Evolutionary conservation across 805 yeast species (phyloP), one percentile per base, ranked within the genome.

Genomic region (Candida nitratophila): DNA sequence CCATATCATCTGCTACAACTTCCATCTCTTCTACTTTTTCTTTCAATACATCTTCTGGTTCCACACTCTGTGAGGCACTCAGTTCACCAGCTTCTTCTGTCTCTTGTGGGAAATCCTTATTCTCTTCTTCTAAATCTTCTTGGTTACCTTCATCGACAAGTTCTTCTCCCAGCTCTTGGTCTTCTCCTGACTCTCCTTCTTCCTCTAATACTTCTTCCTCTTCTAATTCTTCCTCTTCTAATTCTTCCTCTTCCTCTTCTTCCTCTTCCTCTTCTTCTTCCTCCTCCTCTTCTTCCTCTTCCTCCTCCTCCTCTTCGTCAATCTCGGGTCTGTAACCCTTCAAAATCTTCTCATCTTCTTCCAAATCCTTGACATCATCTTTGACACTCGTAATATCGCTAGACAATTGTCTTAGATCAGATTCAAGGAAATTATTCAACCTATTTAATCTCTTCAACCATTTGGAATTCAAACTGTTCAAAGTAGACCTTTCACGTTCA

Each of bases 371-470:
- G 4, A 46, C 45, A 26, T 53, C 52, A 11, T n/a, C 41, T 16
- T 44, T 44, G 1, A 50, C 40, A 4, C 29, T 29, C 3, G 14
- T 15, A 12, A 56, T 48, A 2, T 44, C 48, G 4, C 33, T 26
- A 19, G 47, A 50, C n/a, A 62, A 21, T 12, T 38, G 39, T 16
- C 30, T 33, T 5, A 53, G 20, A 43, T 62, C 63, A 14, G 49
- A 47, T 12, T 45, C 48, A 6, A 59, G 30, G 39, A 61, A 63
- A 17, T 42, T 39, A 15, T 46, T 49, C 32, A 61, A 41, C 30
- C 48, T 48, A 10, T 38, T 42, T 40, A 63, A 44, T 34, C 59
- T 53, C n/a, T 44, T 42, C 26, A 47, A 46, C 66, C 65, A 64
- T 45, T 60, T 60, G 20, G 47, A 35, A 31, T 60, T 56, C 48